Evolutionary conservation across 441 rosid genomes (phyloP).

Genomic region (Metrosideros polymorpha): DNA sequence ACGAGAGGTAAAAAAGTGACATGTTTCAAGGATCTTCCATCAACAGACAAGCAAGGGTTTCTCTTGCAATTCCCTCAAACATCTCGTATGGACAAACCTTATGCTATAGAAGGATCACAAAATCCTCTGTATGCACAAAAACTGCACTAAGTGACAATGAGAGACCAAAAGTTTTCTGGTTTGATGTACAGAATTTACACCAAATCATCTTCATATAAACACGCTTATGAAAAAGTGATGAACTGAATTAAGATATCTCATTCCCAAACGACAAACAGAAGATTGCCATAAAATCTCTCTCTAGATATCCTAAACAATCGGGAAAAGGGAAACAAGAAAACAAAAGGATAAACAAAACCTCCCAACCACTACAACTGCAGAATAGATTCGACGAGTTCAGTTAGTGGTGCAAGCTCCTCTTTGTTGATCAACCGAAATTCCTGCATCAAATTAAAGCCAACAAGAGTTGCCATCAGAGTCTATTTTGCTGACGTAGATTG

Average conservation of each 20-base stretch:
- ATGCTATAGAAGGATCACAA: neutral
- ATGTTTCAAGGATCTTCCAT: neutral
- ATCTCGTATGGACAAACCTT: neutral
- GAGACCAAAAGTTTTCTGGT: neutral
- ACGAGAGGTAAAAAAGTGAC: too few relatives aligned
- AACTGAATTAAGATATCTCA: neutral
- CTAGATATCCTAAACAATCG: neutral
- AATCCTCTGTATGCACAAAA: neutral
- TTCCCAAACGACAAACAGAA: neutral
- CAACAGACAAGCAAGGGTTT: neutral
- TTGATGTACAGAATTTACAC: neutral
- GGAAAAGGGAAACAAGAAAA: neutral
- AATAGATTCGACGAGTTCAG: slow-evolving; percentile 36
- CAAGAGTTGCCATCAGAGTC: neutral
- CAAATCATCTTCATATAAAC: neutral
- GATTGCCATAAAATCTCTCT: neutral
- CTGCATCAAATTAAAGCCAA: slow-evolving; percentile 16
- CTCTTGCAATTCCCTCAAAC: neutral
- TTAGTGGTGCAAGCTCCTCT: slow-evolving; percentile 39
- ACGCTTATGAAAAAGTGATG: neutral
- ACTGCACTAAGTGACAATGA: neutral
- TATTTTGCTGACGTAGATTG: neutral
- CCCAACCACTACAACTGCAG: slow-evolving; percentile 21
- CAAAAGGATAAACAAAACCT: neutral
- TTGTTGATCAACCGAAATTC: slow-evolving; percentile 33